Evolutionary conservation across 257 asterid genomes (phyloP).

Genomic region (Solanum bulbocastanum): DNA sequence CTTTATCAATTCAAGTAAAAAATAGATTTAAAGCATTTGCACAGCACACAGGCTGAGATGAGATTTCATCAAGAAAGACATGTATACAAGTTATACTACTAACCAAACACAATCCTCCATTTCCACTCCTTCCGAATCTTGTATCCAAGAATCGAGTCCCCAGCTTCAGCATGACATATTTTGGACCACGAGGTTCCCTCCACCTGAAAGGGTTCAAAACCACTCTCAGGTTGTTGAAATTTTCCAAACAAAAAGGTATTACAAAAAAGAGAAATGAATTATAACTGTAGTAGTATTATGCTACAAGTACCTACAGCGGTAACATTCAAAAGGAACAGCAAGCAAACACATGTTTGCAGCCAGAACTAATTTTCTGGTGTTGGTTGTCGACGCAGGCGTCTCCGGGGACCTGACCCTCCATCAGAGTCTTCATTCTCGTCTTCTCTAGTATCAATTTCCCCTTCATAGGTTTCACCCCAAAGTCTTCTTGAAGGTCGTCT

Average conservation of each 20-base stretch:
- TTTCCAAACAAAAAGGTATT: neutral
- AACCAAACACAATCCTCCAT: neutral
- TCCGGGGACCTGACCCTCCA: constrained; percentile 6
- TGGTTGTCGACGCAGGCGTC: constrained; percentile 16
- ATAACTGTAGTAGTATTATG: neutral
- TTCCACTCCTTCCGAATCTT: neutral
- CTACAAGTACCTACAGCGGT: neutral
- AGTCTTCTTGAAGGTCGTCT: constrained; percentile 47
- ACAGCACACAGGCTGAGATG: neutral
- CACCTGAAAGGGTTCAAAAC: neutral
- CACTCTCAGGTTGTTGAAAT: neutral
- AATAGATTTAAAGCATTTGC: neutral
- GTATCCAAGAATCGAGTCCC: neutral
- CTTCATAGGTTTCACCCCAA: constrained; percentile 59
- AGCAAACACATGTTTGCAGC: neutral
- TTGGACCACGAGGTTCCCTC: neutral
- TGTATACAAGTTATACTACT: neutral
- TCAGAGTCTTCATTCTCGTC: constrained; percentile 26
- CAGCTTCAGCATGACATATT: neutral
- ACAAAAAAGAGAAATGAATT: neutral
- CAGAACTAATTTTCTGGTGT: constrained; percentile 24
- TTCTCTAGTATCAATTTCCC: constrained; percentile 38
- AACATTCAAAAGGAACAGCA: neutral
- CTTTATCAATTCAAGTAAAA: neutral
- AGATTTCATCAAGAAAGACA: neutral